phyloP scores from a whole-genome alignment of 176 grass and related monocot genomes.

The Musa schizocarpa region DNA sequence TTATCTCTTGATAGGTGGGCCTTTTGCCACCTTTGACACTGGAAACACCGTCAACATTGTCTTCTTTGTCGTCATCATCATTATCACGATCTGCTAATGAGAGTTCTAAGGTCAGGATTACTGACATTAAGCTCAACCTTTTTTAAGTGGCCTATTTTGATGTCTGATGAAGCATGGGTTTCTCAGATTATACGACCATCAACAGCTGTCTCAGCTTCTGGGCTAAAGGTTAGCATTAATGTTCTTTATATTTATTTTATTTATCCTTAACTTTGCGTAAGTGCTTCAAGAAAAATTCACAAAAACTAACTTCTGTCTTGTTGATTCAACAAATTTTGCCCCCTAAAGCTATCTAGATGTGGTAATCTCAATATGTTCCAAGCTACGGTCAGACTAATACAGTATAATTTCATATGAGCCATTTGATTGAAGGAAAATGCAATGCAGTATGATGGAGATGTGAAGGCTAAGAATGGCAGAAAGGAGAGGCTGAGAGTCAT shows the following conservation, averaged over 20 bases:
- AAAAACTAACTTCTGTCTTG: not conserved
- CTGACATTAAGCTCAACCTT: not conserved
- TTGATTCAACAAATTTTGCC: too few relatives aligned
- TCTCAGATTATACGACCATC: conserved; percentile 41
- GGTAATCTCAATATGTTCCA: too few relatives aligned
- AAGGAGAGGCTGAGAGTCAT: too few relatives aligned
- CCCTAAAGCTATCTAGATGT: too few relatives aligned
- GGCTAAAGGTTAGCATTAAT: conserved; percentile 26
- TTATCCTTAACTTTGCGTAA: too few relatives aligned
- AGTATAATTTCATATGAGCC: too few relatives aligned
- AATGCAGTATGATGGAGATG: too few relatives aligned
- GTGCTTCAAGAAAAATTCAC: not conserved
- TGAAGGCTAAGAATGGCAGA: too few relatives aligned
- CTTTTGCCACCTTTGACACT: conserved; percentile 24
- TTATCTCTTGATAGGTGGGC: conserved; percentile 18
- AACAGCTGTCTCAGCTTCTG: conserved; percentile 42
- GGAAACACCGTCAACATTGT: conserved; percentile 19
- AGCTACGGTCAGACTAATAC: too few relatives aligned
- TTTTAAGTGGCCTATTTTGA: not conserved
- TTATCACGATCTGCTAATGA: conserved; percentile 24
- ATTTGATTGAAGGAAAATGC: too few relatives aligned
- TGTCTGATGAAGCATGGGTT: not conserved
- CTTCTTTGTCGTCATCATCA: not conserved
- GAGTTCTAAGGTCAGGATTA: conserved; percentile 27
- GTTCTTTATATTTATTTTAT: not conserved